A percentile compares a stretch with the other conserved stretches of the same genome.
phyloP scores from a whole-genome alignment of 2,329 filamentous ascomycete genomes.

The Lasiodiplodia theobromae region DNA sequence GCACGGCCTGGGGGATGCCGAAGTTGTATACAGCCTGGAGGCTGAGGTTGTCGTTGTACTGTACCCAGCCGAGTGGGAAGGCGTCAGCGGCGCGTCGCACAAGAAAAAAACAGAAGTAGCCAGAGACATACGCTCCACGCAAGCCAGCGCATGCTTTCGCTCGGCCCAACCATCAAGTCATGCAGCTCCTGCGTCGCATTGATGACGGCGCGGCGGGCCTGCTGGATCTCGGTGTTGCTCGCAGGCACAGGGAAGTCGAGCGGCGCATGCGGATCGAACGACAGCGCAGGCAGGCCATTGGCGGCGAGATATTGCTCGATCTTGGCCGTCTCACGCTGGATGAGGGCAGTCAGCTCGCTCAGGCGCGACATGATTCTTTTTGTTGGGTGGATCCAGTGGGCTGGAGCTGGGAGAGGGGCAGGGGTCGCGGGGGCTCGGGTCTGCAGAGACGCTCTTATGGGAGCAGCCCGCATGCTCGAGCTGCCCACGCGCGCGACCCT shows the following conservation, averaged over 20 bases:
- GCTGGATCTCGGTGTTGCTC: constrained; percentile 32
- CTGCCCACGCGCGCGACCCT: background rate
- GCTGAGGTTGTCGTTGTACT: constrained; percentile 33
- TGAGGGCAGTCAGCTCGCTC: constrained; percentile 31
- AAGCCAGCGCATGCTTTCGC: constrained; percentile 33
- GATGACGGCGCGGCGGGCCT: constrained; percentile 33
- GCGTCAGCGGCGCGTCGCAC: constrained; percentile 22
- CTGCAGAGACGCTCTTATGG: constrained; percentile 26
- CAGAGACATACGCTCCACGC: constrained; percentile 34
- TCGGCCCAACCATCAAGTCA: constrained; percentile 35
- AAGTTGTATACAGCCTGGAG: constrained; percentile 33
- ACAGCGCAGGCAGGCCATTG: constrained; percentile 31
- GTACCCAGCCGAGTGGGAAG: background rate
- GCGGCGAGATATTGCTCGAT: constrained; percentile 31
- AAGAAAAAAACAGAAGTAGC: constrained; percentile 11
- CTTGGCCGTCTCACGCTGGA: constrained; percentile 33
- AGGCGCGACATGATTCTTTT: constrained; percentile 25
- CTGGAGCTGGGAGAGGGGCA: constrained; percentile 2
- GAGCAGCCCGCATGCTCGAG: constrained; percentile 9
- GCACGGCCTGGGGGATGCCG: constrained; percentile 31
- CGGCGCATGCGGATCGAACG: constrained; percentile 32
- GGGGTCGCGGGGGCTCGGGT: constrained; percentile 13
- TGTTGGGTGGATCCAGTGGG: constrained; percentile 1
- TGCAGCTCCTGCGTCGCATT: constrained; percentile 36
- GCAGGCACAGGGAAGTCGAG: constrained; percentile 33